Base-by-base conservation (phyloP, 2,329 filamentous ascomycete species). In the Coleophoma eucalyptorum region DNA sequence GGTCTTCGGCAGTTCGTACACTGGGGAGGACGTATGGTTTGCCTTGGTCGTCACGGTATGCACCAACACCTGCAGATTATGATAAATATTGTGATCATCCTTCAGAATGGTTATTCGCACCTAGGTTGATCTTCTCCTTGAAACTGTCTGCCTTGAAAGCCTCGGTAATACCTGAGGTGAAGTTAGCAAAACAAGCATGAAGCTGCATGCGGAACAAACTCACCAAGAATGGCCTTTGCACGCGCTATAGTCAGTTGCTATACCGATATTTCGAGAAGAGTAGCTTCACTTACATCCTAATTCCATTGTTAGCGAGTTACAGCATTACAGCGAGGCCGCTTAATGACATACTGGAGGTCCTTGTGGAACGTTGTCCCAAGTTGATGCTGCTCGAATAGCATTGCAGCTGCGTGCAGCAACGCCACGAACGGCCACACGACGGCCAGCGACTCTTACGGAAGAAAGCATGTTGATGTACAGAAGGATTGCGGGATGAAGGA, bases 11-110 rank as follows among this genome's bases (percentile, higher is more conserved):
- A 65, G 87, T 75, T 69, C 85, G 86, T 55, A 99, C 94, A 45
- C 93, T 97, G 53, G 93, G 93, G 56, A 99, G 88, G 57, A 99
- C 93, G 72, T 93, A 97, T 55, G 94, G 94, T 82, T 97, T 97
- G 74, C 94, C 94, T 75, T 90, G 80, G 80, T 97, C 92, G 71
- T 97, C 94, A 68, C 94, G 91, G 84, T 99, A 99, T 67, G 94
- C 94, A 67, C 94, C 94, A 61, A 97, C 94, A 76, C 92, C 87
- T 90, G 61, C 48, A 55, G 57, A 32, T 48, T 45, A 38, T 42
- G 46, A 15, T 44, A 34, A 48, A 52, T 54, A 15, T 20, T 40
- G 43, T 21, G 31, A 35, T 42, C 1, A 34, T 20, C 49, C 33
- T n/a, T 13, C 42, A 21, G n/a, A 38, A 4, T 15, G 38, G 35